Evolutionary conservation across 371 early-diverging fungal genomes (phyloP), one percentile per base, ranked within the genome.

Genomic region (Synchytrium microbalum): DNA sequence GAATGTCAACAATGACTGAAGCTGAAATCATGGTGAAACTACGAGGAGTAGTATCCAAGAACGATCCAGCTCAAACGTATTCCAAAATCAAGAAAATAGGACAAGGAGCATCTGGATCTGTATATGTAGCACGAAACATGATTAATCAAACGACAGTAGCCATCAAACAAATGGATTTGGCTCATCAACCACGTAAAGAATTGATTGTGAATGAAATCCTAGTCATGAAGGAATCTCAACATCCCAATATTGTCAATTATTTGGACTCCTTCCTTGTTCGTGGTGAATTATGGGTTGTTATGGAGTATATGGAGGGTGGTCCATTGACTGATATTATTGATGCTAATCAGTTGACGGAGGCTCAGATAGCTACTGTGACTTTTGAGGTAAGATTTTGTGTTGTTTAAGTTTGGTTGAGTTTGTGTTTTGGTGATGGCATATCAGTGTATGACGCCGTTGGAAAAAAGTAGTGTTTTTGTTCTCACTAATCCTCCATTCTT

Each of bases 221-320:
- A 55, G 90, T 95, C 54, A 95, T 97, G 96, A 91, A 90, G 73
- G 95, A 93, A 74, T 87, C 89, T 14, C 88, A 86, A 59, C 95
- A 97, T 77, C 85, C 88, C 55, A 96, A 96, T 75, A 93, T 96
- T 78, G 93, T 96, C 70, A 93, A 93, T 75, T 96, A 85, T 72
- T 77, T 93, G 31, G 95, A 96, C 74, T 79, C 89, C 2, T 97
- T 88, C 80, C 74, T 97, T 65, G 83, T 92, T 55, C 83, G 82
- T 64, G 79, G 60, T 53, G 96, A 95, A 32, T 77, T 98, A 59
- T 98, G 98, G 98, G 95, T 98, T 5, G 88, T 98, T 27, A 94
- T 98, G 94, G 98, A 98, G 77, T 93, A 88, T 77, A 98, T 98
- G 97, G 95, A 96, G 73, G 97, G 95, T 30, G 98, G 98, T 32